Evolutionary conservation across 2,329 filamentous ascomycete species (phyloP).

Genomic region (Talaromyces islandicus): DNA sequence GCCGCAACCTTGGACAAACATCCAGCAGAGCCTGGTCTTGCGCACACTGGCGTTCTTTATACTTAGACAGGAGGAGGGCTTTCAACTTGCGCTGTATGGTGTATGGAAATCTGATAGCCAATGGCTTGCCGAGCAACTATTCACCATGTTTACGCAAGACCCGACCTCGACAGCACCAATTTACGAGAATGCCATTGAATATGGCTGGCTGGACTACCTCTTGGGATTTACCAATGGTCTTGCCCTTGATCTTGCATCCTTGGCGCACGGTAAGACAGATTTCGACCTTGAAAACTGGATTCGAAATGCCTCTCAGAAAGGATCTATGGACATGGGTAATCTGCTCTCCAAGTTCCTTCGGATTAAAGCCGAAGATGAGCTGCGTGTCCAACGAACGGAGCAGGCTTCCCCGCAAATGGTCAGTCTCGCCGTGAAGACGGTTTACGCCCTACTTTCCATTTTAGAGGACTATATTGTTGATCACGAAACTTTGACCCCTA

Average conservation of each 20-base stretch:
- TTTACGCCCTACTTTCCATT: conserved; percentile 72
- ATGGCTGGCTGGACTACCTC: conserved; percentile 78
- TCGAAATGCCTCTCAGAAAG: conserved; percentile 59
- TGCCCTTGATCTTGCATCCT: conserved; percentile 77
- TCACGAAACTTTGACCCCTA: conserved; percentile 66
- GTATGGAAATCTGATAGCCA: conserved; percentile 85
- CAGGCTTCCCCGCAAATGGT: conserved; percentile 62
- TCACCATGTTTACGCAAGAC: conserved; percentile 67
- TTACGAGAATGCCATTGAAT: conserved; percentile 72
- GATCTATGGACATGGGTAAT: conserved; percentile 61
- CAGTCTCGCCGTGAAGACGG: conserved; percentile 77
- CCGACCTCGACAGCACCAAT: conserved; percentile 63
- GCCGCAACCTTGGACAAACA: conserved; percentile 44
- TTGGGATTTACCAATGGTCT: conserved; percentile 75
- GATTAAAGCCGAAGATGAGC: conserved; percentile 78
- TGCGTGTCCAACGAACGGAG: conserved; percentile 64
- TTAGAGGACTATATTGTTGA: conserved; percentile 60
- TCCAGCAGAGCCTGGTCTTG: conserved; percentile 44
- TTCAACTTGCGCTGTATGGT: conserved; percentile 84
- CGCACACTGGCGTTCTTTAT: conserved; percentile 72
- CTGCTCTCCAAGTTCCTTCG: conserved; percentile 73
- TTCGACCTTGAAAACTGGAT: conserved; percentile 80
- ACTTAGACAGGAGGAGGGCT: conserved; percentile 67
- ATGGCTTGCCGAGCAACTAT: conserved; percentile 76
- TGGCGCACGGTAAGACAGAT: conserved; percentile 74